Evolutionary conservation across 2,329 filamentous ascomycete genomes (phyloP), one percentile per base, ranked within the genome.

Genomic region (Aureobasidium zeae): DNA sequence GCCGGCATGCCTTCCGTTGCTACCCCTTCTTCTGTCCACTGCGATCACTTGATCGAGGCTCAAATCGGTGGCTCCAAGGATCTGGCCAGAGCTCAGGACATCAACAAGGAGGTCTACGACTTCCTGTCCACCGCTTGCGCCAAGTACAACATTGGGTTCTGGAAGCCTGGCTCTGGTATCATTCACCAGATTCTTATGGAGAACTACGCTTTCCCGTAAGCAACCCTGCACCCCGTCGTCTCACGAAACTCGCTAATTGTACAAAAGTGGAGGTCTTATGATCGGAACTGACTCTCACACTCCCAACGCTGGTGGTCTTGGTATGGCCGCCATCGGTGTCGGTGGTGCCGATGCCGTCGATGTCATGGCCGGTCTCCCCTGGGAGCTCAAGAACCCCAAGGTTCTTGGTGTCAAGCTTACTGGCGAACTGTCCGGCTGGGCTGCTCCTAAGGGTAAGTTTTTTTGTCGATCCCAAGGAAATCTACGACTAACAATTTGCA

Each of bases 81-180:
- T 83, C 73, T 96, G 66, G 83, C 78, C 50, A 80, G 89, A 60
- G 91, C 91, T 58, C 74, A 89, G 61, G 77, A 80, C 57, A 94
- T 94, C 72, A 96, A 96, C 81, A 94, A 93, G 77, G 89, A 96
- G 70, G 91, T 98, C 57, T 98, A 96, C 72, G 84, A 96, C 70
- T 98, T 98, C 77, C 72, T 98, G 63, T 78, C 87, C 50, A 81
- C 81, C 51, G 84, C 89, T 53, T 96, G 89, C 66, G 88, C 88
- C 62, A 98, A 96, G 76, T 98, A 96, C 77, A 89, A 96, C 77
- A 96, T 96, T 66, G 91, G 91, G 74, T 96, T 96, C 82, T 98
- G 91, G 91, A 86, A 79, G 68, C 91, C 91, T 53, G 91, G 91
- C 57, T 95, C 89, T 64, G 91, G 91, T 76, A 98, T 96, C 66